Evolutionary conservation across 805 yeast species (phyloP), one percentile per base, ranked within the genome.

Genomic region (Candida rishiriensis): DNA sequence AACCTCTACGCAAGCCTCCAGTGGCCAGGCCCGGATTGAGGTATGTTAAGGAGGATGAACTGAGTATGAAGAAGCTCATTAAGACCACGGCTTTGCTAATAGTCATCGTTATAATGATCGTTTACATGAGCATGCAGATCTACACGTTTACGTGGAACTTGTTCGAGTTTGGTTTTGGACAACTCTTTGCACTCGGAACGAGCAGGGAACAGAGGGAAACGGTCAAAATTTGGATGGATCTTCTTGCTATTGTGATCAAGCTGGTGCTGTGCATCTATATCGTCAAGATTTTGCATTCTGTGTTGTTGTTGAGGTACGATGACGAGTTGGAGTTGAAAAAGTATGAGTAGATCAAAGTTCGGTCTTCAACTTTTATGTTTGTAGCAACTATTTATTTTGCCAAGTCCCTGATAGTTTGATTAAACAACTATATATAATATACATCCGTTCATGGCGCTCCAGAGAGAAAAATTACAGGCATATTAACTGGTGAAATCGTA

Each of bases 301-400:
- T 41, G 29, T 40, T 63, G 10, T 47, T 63, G 12, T 45, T 59
- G n/a, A 40, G 43, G 6, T 41, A 49, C 21, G 41, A 50, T 17
- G 68, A 61, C 44, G 51, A 46, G 14, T 59, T 54, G 4, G 63
- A 61, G 17, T 44, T 60, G 21, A 53, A 62, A 28, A 59, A 60
- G 29, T 64, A 55, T 39, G 43, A 55, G 8, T 63, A 42, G 36
- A 16, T 6, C 33, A 35, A 12, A 38, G 14, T 30, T 9, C 33
- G 17, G 14, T 29, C 14, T n/a, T 29, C 28, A 28, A 4, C 13
- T 11, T 36, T 10, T 15, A 29, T 5, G 12, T 21, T 21, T 21
- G 7, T 7, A 21, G 26, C 26, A 21, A 21, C 7, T 21, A 21
- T 21, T 21, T 21, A 21, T 21, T 21, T 21, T 21, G 26, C 7